Evolutionary conservation across 2,329 filamentous ascomycete species (phyloP), one percentile per base, ranked within the genome.

Genomic region (Pezicula radicicola): DNA sequence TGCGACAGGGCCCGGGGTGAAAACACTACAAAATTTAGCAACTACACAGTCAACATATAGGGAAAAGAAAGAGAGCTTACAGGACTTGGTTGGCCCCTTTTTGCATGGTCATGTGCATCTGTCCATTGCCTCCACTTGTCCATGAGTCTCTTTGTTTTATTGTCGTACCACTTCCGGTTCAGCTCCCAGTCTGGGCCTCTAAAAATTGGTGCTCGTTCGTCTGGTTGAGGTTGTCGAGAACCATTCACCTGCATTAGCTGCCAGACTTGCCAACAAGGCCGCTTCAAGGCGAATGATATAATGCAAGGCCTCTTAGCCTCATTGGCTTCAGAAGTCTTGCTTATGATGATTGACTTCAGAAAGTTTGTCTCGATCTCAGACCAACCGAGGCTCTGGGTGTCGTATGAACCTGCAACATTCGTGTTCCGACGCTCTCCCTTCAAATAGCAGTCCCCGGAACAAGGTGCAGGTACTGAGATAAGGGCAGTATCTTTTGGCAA

Each of bases 1-100:
- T 77, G 4, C 71, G 78, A 66, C 88, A 92, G 2, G 83, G 77
- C 0, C 87, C 87, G 27, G 84, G 79, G 60, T 92, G 88, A 48
- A 77, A 77, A 61, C 88, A 92, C 3, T 87, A 84, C 51, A 15
- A 18, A 10, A 8, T 36, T 61, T 50, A 61, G 57, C 12, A n/a
- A 19, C 10, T 42, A 79, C 74, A 3, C 79, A 76, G 63, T 79
- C 72, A 77, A 79, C 81, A 62, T 83, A 77, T 12, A 75, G 74
- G 42, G 76, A 65, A 6, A 82, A 71, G 55, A 75, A 69, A 81
- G 82, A 79, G 78, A 81, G 5, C 60, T 56, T 52, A 63, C 63
- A 21, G 73, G 67, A 81, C 63, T 4, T 69, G 68, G 60, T 76
- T 81, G 53, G 71, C 68, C 42, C 67, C 72, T 13, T 63, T 60